A percentile compares a stretch with the other conserved stretches of the same genome.
Evolutionary conservation across 495 filamentous ascomycete species (phyloP).

Genomic region (Cryomyces antarcticus): DNA sequence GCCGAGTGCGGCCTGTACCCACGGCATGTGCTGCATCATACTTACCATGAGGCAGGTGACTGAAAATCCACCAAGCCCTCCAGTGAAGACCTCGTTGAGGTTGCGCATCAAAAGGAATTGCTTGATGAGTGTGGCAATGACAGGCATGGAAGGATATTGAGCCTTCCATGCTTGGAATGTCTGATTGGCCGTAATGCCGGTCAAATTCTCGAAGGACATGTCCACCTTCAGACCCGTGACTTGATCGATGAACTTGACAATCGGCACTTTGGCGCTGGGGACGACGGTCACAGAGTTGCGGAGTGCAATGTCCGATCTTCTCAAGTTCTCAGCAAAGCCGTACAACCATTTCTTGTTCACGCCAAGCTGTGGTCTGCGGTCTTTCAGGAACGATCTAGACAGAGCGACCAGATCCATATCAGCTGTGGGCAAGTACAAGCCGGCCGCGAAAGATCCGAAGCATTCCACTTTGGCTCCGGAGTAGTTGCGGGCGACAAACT

Average conservation of each 20-base stretch:
- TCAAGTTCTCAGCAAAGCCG: slow-evolving; percentile 30
- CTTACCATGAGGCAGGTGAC: slow-evolving; percentile 85
- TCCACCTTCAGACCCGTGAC: slow-evolving; percentile 61
- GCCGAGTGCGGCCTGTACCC: slow-evolving; percentile 34
- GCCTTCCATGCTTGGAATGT: slow-evolving; percentile 64
- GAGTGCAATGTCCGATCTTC: slow-evolving; percentile 25
- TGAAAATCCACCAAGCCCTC: slow-evolving; percentile 86
- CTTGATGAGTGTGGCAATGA: slow-evolving; percentile 70
- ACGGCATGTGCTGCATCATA: slow-evolving; percentile 58
- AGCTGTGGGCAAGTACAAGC: slow-evolving; percentile 72
- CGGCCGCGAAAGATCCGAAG: slow-evolving; percentile 84
- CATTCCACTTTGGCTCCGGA: slow-evolving; percentile 37
- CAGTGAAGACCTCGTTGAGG: slow-evolving; percentile 72
- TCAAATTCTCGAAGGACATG: slow-evolving; percentile 81
- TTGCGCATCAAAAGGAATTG: slow-evolving; percentile 77
- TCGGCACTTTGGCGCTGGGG: slow-evolving; percentile 58
- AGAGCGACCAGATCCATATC: slow-evolving; percentile 89
- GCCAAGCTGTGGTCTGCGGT: slow-evolving; percentile 18
- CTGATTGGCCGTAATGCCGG: slow-evolving; percentile 52
- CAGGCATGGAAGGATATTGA: slow-evolving; percentile 62
- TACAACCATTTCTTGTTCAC: slow-evolving; percentile 24
- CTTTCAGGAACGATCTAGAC: neutral
- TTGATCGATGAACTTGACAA: slow-evolving; percentile 73
- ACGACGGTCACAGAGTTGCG: slow-evolving; percentile 41
- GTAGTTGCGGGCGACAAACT: slow-evolving; percentile 29